Evolutionary conservation across 176 grass and related monocot species (phyloP), one percentile per base, ranked within the genome.

Genomic region (Avena eriantha): DNA sequence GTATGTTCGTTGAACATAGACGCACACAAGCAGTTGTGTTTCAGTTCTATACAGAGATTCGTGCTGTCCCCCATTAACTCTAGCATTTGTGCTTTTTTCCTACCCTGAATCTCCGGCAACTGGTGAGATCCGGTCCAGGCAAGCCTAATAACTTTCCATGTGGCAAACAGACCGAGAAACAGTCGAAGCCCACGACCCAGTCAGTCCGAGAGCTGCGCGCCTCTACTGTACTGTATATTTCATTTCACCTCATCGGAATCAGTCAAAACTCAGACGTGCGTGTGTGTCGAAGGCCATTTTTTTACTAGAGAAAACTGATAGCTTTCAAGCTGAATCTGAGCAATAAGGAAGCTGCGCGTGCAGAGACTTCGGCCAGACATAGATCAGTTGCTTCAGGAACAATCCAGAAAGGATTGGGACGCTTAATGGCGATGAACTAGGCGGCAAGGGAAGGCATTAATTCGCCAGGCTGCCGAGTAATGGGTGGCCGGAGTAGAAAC

Each of bases 121-220:
- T 4, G n/a, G 71, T 63, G 78, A 86, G 73, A 90, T 89, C 78
- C 33, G 73, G 87, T 89, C 78, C 33, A 70, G 34, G 12, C 61
- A 86, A 31, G 39, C 14, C 51, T 43, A 50, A 29, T 50, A 19
- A 47, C 36, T 51, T 60, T 24, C 2, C 70, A 77, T 57, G 31
- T 17, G 48, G 14, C 48, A 84, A 87, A 73, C 69, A 57, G 49
- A 69, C 55, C 21, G 84, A 83, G 31, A 53, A 73, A 10, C 79
- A 4, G 10, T 39, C 23, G 11, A 47, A 47, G 45, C 45, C 45
- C 45, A 47, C 2, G 45, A 47, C 10, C 9, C 45, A 47, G 45
- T 47, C 45, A 47, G 45, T 47, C 45, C 10, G 45, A 41, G 45
- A 47, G 45, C 10, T 63, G 23, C 54, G 39, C 15, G 26, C 34